phyloP scores from a whole-genome alignment of 805 yeast species.

The Novakomyces olei region DNA sequence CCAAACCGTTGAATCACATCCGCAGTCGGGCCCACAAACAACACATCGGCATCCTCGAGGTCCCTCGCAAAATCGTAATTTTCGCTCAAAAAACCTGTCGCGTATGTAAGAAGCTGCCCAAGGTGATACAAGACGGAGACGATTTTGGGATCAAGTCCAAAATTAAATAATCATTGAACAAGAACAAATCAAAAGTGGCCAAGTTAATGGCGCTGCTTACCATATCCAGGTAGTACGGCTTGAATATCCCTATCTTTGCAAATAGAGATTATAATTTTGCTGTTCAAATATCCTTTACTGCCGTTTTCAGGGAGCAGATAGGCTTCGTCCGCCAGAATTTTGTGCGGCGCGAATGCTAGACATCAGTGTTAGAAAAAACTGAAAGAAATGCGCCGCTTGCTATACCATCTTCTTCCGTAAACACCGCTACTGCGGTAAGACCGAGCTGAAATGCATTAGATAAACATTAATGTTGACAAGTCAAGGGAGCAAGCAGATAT shows the following conservation, averaged over 20 bases:
- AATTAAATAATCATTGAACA: too few relatives aligned
- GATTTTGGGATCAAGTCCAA: too few relatives aligned
- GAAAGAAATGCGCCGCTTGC: too few relatives aligned
- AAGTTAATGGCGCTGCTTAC: too few relatives aligned
- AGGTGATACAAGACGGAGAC: too few relatives aligned
- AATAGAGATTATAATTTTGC: constrained; percentile 67
- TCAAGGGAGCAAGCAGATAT: too few relatives aligned
- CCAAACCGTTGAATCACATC: constrained; percentile 81
- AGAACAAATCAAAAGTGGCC: too few relatives aligned
- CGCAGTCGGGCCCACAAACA: constrained; percentile 92
- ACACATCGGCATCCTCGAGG: constrained; percentile 60
- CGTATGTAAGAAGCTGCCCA: too few relatives aligned
- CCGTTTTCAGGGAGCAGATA: too few relatives aligned
- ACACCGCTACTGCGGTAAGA: constrained; percentile 66
- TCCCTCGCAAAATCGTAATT: constrained; percentile 90
- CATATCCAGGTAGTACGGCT: constrained; percentile 97
- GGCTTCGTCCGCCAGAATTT: constrained; percentile 57
- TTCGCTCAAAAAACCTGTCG: constrained; percentile 90
- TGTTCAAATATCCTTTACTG: constrained; percentile 47
- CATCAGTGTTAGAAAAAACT: too few relatives aligned
- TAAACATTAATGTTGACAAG: too few relatives aligned
- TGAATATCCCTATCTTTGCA: constrained; percentile 69
- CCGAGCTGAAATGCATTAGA: too few relatives aligned
- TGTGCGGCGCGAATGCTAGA: constrained; percentile 79
- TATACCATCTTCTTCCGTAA: constrained; percentile 79